Base-by-base conservation (phyloP, 2,329 filamentous ascomycete genomes). In the Pleoardoris graminearum region DNA sequence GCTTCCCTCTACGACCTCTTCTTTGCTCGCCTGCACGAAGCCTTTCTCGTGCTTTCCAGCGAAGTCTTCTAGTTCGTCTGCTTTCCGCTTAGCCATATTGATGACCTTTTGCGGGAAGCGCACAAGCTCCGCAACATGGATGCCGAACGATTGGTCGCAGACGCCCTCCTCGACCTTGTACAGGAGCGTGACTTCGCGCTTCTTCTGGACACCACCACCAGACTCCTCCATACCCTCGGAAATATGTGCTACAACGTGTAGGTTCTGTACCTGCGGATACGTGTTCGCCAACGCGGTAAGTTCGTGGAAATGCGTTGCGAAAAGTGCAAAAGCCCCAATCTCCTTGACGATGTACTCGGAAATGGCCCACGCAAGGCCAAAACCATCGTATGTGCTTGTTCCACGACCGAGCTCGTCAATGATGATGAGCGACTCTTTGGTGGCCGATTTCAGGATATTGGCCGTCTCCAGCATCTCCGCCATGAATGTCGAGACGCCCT, bases 381-480 rank as follows among this genome's bases (percentile, higher is more conserved):
- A 99, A 7, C 94, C 94, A 71, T 99, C 95, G 72, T 99, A 99
- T 0, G 95, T 99, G 57, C 91, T 97, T 0, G 94, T 99, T 51
- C 94, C 94, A 55, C 94, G 90, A 44, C 94, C 94, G 2, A 99
- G 85, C 73, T 99, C 94, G 73, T 99, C 95, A 63, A 99, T 97
- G 74, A 99, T 97, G 76, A 99, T 97, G 48, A 99, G 83, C 4
- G 91, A 96, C 71, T 99, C 94, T 27, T 88, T 85, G 0, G 94
- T 99, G 1, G 94, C 94, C 0, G 91, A 95, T 77, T 97, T 97
- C 68, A 99, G 86, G 60, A 99, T 99, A 71, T 97, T 97, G 61
- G 94, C 91, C 1, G 94, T 99, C 73, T 99, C 94, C 19, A 99
- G 83, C 94, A 99, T 99, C 77, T 99, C 94, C 1, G 94, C 94